Evolutionary conservation across 495 filamentous ascomycete species (phyloP).

Genomic region (Talaromyces wortmannii): DNA sequence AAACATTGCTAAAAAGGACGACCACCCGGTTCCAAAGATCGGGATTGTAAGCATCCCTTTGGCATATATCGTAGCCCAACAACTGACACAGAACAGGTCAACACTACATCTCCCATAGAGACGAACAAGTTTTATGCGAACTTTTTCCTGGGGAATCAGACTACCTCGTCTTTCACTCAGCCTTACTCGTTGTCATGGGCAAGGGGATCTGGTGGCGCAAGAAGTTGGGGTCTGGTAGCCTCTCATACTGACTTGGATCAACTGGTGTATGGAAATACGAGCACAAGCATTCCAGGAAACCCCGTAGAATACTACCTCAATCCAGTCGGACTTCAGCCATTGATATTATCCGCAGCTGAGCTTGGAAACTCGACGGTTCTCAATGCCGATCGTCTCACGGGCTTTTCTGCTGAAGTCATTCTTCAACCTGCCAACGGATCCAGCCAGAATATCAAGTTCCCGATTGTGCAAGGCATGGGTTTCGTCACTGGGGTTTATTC

Average conservation of each 20-base stretch:
- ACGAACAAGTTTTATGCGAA: conserved; percentile 96
- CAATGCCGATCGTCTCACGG: conserved; percentile 53
- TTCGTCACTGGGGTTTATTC: conserved; percentile 79
- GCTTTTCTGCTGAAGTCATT: conserved; percentile 69
- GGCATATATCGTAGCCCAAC: conserved; percentile 31
- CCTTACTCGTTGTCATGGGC: conserved; percentile 81
- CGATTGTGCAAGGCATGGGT: conserved; percentile 84
- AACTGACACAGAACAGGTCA: conserved; percentile 15
- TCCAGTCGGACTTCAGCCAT: conserved; percentile 73
- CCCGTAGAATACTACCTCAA: conserved; percentile 68
- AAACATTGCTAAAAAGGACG: conserved; percentile 40
- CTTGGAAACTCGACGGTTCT: conserved; percentile 53
- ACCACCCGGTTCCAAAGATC: conserved; percentile 43
- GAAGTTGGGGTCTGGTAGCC: conserved; percentile 71
- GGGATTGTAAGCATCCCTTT: conserved; percentile 40
- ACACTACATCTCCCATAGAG: conserved; percentile 47
- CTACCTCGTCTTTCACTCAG: conserved; percentile 66
- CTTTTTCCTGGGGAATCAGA: conserved; percentile 73
- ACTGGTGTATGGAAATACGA: conserved; percentile 50
- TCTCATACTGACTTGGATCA: conserved; percentile 63
- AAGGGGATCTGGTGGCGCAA: conserved; percentile 55
- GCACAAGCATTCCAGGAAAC: conserved; percentile 42
- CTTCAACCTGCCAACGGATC: conserved; percentile 48
- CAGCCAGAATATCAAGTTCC: conserved; percentile 59
- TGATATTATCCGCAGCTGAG: conserved; percentile 73